These are phyloP conservation scores for Roridomyces roridus DNA, from an alignment of 768 basidiomycete species.

Conservation along the genomic window DNA sequence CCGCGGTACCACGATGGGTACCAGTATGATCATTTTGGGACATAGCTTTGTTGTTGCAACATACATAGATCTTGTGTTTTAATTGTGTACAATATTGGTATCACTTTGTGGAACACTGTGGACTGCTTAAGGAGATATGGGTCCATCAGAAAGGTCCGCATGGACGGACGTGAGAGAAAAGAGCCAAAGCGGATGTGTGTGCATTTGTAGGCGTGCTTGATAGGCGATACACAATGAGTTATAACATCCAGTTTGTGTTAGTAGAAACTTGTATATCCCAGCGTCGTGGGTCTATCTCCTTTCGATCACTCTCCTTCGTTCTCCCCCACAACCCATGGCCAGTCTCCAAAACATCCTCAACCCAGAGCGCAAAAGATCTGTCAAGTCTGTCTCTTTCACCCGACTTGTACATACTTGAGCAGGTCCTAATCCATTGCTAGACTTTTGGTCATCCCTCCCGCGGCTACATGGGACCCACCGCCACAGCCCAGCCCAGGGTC, in stretches of 20 bases:
- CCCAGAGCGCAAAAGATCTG: constrained; percentile 49
- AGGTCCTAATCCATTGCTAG: constrained; percentile 16
- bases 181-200: background rate
- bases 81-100: constrained; percentile 11
- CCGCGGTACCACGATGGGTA: constrained; percentile 15
- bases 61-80: background rate
- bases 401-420: too few species aligned
- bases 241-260: too few species aligned
- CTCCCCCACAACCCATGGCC: constrained; percentile 61
- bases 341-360: constrained; percentile 63
- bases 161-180: background rate
- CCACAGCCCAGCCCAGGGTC: constrained; percentile 19
- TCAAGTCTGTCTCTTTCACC: constrained; percentile 44
- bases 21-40: constrained; percentile 22
- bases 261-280: too few species aligned
- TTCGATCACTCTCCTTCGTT: constrained; percentile 22
- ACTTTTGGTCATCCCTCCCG: constrained; percentile 25
- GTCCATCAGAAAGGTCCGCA: constrained; percentile 1
- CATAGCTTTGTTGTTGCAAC: constrained; percentile 9
- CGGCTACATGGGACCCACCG: constrained; percentile 23
- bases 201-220: background rate
- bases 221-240: too few species aligned
- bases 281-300: constrained; percentile 26
- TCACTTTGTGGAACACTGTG: constrained; percentile 7
- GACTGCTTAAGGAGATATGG: constrained; percentile 10